Conservation (phyloP, 345 rosid genomes). For the Citrus inodora region DNA sequence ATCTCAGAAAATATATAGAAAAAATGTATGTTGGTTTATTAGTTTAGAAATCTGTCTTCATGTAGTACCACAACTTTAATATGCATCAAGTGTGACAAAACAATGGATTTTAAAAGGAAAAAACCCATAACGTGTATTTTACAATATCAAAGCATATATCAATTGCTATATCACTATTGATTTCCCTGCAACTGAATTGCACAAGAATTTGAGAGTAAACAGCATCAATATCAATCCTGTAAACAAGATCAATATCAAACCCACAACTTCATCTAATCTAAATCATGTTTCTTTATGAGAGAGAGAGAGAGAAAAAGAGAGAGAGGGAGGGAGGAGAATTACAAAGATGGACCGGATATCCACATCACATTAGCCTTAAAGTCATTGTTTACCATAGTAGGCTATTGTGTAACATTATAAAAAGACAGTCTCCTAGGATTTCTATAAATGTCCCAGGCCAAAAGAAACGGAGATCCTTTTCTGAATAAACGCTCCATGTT, state of each 20-base stretch:
- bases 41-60: background rate
- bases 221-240: background rate
- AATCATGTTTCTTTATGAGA: background rate
- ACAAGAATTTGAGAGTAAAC: background rate
- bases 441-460: background rate
- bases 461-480: background rate
- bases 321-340: too few species aligned
- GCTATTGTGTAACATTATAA: background rate
- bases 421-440: background rate
- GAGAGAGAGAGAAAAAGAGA: too few species aligned
- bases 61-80: background rate
- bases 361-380: background rate
- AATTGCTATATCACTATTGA: background rate
- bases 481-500: background rate
- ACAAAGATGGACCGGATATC: too few species aligned
- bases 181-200: too few species aligned
- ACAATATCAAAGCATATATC: background rate
- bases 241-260: background rate
- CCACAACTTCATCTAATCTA: background rate
- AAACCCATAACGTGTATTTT: background rate
- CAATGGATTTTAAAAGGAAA: background rate
- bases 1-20: too few species aligned
- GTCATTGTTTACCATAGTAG: background rate
- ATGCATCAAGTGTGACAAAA: background rate
- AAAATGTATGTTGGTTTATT: background rate